Evolutionary conservation across 768 basidiomycete species (phyloP), one percentile per base, ranked within the genome.

Genomic region (Boletus edulis): DNA sequence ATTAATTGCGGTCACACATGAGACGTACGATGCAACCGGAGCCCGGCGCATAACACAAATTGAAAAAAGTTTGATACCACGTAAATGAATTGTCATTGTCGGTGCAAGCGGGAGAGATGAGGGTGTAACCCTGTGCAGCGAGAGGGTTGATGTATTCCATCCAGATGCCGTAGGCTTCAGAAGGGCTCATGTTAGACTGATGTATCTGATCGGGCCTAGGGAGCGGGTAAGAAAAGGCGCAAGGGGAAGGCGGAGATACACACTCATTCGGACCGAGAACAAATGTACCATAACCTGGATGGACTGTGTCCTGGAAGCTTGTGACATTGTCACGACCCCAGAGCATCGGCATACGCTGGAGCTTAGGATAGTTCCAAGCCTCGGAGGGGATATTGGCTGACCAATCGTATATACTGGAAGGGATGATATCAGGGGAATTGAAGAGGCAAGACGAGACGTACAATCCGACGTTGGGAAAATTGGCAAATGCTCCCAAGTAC

Each of bases 201-300:
- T 72, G 7, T 8, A 9, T 27, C 56, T 86, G 75, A 58, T 95
- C 84, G 27, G 90, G 90, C 67, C 93, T 94, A 17, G 18, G 24
- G 12, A 32, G 27, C 17, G 5, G 18, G 15, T 70, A 40, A 53
- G 46, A 22, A 18, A 8, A 34, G 20, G 29, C 7, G 14, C 56
- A 18, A 57, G 47, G 48, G 27, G 20, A 49, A 31, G 7, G 7
- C 5, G 3, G 15, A 5, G 47, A 41, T 20, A 58, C 84, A 12
- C 55, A 92, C 93, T 94, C 94, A 64, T 96, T 97, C 66, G 79
- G 71, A 50, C 84, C 87, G 20, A 88, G 59, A 39, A 77, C 81
- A 50, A 64, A 63, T 22, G 71, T 61, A 50, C 83, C 79, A 62
- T 85, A 83, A 32, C 81, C 83, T n/a, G 63, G 40, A 42, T 75